These are phyloP conservation scores for Elsinoe arachidis DNA, from an alignment of 2,329 filamentous ascomycete species.

Conservation along the genomic window DNA sequence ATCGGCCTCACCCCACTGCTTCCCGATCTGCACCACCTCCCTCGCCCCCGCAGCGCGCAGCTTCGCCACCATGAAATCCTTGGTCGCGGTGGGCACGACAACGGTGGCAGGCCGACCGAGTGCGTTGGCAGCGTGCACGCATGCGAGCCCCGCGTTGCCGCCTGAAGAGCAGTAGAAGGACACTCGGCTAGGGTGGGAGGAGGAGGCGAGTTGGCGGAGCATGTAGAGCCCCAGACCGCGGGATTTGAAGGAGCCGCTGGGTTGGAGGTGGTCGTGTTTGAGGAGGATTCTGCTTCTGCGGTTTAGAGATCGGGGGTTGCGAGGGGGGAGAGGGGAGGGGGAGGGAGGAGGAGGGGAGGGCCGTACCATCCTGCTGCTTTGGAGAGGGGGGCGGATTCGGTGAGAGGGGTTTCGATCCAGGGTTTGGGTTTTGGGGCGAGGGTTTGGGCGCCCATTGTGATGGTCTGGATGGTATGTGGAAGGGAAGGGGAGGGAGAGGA, in stretches of 20 bases:
- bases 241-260: slow-evolving; percentile 75
- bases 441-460: slow-evolving; percentile 7
- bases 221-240: slow-evolving; percentile 64
- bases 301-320: slow-evolving; percentile 26
- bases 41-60: slow-evolving; percentile 58
- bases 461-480: not conserved
- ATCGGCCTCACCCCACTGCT: slow-evolving; percentile 62
- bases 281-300: slow-evolving; percentile 63
- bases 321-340: not conserved
- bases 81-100: slow-evolving; percentile 59
- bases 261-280: slow-evolving; percentile 78
- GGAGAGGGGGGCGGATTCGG: slow-evolving; percentile 59
- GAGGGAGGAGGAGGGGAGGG: slow-evolving; percentile 2
- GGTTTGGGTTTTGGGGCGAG: slow-evolving; percentile 31
- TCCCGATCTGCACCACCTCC: slow-evolving; percentile 59
- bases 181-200: slow-evolving; percentile 29
- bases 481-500: not conserved
- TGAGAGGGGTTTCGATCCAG: slow-evolving; percentile 64
- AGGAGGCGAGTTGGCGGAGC: slow-evolving; percentile 39
- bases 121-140: slow-evolving; percentile 60
- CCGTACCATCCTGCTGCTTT: slow-evolving; percentile 62
- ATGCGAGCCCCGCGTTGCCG: slow-evolving; percentile 78
- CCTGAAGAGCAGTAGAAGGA: slow-evolving; percentile 77
- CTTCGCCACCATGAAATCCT: slow-evolving; percentile 62
- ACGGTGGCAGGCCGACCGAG: slow-evolving; percentile 63